Percentiles rank a stretch among this genome's conserved stretches.
phyloP scores from a whole-genome alignment of 805 yeast species.

The Lachancea meyersii region DNA sequence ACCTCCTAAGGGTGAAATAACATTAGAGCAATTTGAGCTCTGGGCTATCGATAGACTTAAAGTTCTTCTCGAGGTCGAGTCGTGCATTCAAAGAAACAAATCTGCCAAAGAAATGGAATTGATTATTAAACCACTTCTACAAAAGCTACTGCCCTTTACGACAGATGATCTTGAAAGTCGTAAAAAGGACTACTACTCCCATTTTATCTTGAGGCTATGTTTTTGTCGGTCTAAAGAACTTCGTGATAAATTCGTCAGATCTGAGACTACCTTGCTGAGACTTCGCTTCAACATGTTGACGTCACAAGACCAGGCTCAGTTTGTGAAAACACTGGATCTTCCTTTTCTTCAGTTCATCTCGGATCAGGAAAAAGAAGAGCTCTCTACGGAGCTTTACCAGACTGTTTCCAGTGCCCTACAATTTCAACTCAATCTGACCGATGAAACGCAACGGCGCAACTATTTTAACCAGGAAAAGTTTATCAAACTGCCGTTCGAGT shows the following conservation, averaged over 20 bases:
- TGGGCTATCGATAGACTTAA: slow-evolving; percentile 94
- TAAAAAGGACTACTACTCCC: slow-evolving; percentile 87
- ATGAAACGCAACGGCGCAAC: slow-evolving; percentile 39
- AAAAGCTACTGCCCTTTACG: slow-evolving; percentile 52
- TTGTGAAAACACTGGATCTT: slow-evolving; percentile 58
- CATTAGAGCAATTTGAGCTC: slow-evolving; percentile 84
- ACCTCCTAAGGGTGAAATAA: slow-evolving; percentile 81
- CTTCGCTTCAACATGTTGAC: slow-evolving; percentile 63
- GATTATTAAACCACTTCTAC: slow-evolving; percentile 58
- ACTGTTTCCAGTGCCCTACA: slow-evolving; percentile 43
- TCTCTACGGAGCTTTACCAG: slow-evolving; percentile 46
- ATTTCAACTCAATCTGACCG: slow-evolving; percentile 35
- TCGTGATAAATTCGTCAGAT: slow-evolving; percentile 67
- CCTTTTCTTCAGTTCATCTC: slow-evolving; percentile 61
- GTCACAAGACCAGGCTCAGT: slow-evolving; percentile 59
- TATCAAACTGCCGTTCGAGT: slow-evolving; percentile 83
- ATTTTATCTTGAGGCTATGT: slow-evolving; percentile 79
- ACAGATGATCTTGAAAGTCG: slow-evolving; percentile 52
- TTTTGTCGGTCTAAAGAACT: slow-evolving; percentile 84
- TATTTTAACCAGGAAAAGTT: slow-evolving; percentile 57
- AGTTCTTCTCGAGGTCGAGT: slow-evolving; percentile 78
- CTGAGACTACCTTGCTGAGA: slow-evolving; percentile 70
- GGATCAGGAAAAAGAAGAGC: slow-evolving; percentile 50
- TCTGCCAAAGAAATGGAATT: slow-evolving; percentile 58
- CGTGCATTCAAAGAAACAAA: slow-evolving; percentile 60